Evolutionary conservation across 805 yeast species (phyloP).

Genomic region (Candida montana): DNA sequence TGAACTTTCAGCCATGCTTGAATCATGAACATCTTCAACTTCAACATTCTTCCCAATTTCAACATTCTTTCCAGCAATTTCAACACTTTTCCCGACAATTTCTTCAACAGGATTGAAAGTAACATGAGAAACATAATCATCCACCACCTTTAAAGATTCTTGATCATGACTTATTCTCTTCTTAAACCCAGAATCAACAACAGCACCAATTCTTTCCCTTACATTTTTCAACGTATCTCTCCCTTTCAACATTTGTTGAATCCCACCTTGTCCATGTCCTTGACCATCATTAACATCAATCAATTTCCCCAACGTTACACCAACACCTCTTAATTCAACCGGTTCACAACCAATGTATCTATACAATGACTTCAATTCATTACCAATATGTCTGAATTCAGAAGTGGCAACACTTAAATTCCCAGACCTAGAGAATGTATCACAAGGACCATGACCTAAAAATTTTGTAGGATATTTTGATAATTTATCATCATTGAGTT

Average conservation of each 20-base stretch:
- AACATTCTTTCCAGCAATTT: not conserved
- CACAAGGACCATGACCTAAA: conserved; percentile 83
- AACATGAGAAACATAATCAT: too few relatives aligned
- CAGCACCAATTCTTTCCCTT: not conserved
- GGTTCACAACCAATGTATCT: conserved; percentile 56
- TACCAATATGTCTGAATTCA: conserved; percentile 53
- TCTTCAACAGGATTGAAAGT: too few relatives aligned
- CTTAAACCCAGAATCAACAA: not conserved
- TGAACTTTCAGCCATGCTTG: not conserved
- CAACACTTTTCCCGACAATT: not conserved
- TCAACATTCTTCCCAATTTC: not conserved
- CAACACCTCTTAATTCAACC: conserved; percentile 70
- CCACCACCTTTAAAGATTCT: too few relatives aligned
- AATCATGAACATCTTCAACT: not conserved
- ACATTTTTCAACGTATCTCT: too few relatives aligned
- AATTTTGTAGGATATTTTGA: conserved; percentile 73
- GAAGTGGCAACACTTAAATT: conserved; percentile 57
- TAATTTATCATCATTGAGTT: too few relatives aligned
- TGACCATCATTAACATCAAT: conserved; percentile 23
- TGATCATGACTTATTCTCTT: not conserved
- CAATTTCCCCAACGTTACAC: conserved; percentile 62
- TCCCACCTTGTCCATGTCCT: conserved; percentile 24
- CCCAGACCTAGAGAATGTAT: conserved; percentile 51
- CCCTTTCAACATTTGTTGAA: conserved; percentile 17
- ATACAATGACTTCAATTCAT: conserved; percentile 53